These are phyloP conservation scores for Elongisporangium undulatum DNA, from an alignment of 352 stramenopile species.

Conservation along the genomic window DNA sequence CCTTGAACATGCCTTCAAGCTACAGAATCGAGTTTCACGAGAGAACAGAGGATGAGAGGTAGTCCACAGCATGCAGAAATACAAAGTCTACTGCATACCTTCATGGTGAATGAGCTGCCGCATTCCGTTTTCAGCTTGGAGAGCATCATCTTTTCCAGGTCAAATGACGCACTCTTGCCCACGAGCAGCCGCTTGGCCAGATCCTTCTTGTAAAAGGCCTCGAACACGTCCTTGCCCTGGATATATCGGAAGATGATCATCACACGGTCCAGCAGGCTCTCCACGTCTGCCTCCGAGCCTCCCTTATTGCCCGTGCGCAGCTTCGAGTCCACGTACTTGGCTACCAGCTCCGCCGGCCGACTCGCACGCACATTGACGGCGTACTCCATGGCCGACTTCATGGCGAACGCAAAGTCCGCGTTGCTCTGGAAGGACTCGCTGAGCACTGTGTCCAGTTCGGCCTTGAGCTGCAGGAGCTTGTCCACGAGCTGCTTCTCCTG, in stretches of 20 bases:
- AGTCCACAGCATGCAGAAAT: not conserved
- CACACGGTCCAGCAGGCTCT: constrained; percentile 86
- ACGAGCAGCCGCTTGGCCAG: constrained; percentile 96
- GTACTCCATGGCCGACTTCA: constrained; percentile 88
- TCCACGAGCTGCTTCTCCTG: constrained; percentile 90
- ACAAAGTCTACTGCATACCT: constrained; percentile 46
- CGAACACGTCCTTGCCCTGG: constrained; percentile 98
- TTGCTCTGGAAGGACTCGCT: constrained; percentile 70
- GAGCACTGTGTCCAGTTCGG: constrained; percentile 76
- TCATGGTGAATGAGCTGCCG: constrained; percentile 96
- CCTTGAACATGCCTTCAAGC: constrained; percentile 99
- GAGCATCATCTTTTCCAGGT: constrained; percentile 96
- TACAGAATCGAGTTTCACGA: constrained; percentile 13
- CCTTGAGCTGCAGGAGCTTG: constrained; percentile 84
- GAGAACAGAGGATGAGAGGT: constrained; percentile 6
- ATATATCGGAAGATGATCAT: constrained; percentile 96
- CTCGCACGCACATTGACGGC: constrained; percentile 87
- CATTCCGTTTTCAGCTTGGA: constrained; percentile 98
- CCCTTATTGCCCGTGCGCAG: constrained; percentile 84
- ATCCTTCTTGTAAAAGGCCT: constrained; percentile 98
- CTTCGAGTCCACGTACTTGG: constrained; percentile 90
- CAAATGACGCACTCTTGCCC: constrained; percentile 85
- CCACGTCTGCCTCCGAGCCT: constrained; percentile 83
- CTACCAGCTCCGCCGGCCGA: constrained; percentile 86
- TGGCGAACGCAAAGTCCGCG: constrained; percentile 67